phyloP scores from a whole-genome alignment of 257 asterid species.

The Echium plantagineum region DNA sequence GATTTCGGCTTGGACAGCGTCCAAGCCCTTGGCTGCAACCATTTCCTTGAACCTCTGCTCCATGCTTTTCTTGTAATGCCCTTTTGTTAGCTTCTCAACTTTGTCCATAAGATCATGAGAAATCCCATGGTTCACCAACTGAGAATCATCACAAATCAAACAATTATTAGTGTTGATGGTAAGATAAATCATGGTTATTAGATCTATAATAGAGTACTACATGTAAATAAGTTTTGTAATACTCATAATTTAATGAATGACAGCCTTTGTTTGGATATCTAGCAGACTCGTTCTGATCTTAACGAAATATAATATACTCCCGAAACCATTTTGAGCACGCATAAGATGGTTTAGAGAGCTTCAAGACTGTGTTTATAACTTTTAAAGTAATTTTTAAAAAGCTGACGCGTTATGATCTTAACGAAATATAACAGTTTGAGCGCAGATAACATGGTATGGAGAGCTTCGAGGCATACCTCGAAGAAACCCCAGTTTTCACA shows the following conservation, averaged over 20 bases:
- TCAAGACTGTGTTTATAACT: no score
- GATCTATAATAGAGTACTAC: background rate
- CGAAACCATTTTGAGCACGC: no score
- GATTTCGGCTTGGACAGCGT: slow-evolving; percentile 41
- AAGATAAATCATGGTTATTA: background rate
- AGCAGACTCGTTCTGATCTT: no score
- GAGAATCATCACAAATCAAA: background rate
- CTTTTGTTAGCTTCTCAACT: slow-evolving; percentile 50
- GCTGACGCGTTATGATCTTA: no score
- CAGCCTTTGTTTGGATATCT: no score
- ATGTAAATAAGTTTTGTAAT: background rate
- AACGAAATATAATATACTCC: no score
- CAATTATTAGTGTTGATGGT: no score
- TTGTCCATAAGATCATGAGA: slow-evolving; percentile 44
- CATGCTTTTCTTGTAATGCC: slow-evolving; percentile 51
- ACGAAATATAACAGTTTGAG: no score
- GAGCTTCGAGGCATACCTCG: slow-evolving; percentile 32
- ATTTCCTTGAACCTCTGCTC: slow-evolving; percentile 54
- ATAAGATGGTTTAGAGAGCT: no score
- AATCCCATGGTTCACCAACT: slow-evolving; percentile 58
- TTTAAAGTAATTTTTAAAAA: no score
- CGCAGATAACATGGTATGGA: background rate
- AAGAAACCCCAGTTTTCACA: slow-evolving; percentile 74
- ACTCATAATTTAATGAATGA: no score
- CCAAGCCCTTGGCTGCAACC: slow-evolving; percentile 51